These are phyloP conservation scores for Coniochaeta ligniaria DNA, from an alignment of 2,329 filamentous ascomycete genomes.

Conservation along the genomic window DNA sequence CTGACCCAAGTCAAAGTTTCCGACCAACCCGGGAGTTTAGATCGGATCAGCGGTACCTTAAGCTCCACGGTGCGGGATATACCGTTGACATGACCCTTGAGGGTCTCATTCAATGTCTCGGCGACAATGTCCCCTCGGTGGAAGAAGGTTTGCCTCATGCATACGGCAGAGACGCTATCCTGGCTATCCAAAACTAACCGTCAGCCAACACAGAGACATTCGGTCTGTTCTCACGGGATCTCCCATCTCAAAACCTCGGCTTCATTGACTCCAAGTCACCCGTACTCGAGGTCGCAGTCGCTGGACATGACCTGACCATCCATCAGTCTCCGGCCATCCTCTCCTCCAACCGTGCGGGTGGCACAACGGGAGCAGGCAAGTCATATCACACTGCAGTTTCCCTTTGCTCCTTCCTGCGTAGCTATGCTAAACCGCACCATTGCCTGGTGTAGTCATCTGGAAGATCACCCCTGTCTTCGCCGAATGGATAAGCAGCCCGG, in stretches of 20 bases:
- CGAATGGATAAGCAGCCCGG: slow-evolving; percentile 61
- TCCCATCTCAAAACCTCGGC: slow-evolving; percentile 72
- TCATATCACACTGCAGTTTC: background rate
- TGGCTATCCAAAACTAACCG: background rate
- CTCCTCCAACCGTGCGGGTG: slow-evolving; percentile 62
- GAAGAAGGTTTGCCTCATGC: slow-evolving; percentile 4
- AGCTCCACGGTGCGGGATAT: too few species aligned
- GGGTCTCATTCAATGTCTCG: slow-evolving; percentile 24
- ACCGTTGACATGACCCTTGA: slow-evolving; percentile 3
- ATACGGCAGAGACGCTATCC: background rate
- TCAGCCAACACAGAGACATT: slow-evolving; percentile 63
- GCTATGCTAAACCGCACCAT: background rate
- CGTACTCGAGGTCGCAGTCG: slow-evolving; percentile 60
- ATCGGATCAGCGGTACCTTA: too few species aligned
- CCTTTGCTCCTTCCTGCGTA: background rate
- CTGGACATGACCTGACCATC: slow-evolving; percentile 64
- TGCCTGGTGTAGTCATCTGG: slow-evolving; percentile 62
- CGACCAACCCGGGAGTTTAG: background rate
- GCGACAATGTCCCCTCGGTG: slow-evolving; percentile 6
- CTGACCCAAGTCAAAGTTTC: background rate
- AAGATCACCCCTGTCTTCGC: slow-evolving; percentile 81
- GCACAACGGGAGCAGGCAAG: slow-evolving; percentile 46
- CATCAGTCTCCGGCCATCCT: slow-evolving; percentile 79
- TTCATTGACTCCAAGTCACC: slow-evolving; percentile 70
- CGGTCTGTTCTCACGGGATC: slow-evolving; percentile 69